These are phyloP conservation scores for Arthrobotrys sphaeroides DNA, from an alignment of 2,329 filamentous ascomycete genomes.

Conservation along the genomic window DNA sequence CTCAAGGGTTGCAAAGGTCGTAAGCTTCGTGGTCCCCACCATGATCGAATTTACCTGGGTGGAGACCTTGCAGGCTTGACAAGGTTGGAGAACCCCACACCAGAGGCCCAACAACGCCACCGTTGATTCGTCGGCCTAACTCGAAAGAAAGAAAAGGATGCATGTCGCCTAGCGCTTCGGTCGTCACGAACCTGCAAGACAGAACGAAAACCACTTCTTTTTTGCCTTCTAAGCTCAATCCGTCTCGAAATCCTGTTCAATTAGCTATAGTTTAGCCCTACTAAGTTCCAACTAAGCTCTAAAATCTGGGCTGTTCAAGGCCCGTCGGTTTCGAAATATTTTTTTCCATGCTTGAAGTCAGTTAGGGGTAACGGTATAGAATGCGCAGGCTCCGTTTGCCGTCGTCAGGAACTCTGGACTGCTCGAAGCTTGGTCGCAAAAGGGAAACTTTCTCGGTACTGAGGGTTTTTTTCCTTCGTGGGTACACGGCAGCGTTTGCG, in stretches of 20 bases:
- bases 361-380: neutral
- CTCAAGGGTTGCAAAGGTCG: conserved; percentile 2
- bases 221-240: conserved; percentile 32
- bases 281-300: conserved; percentile 38
- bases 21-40: neutral
- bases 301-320: neutral
- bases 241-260: conserved; percentile 30
- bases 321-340: neutral
- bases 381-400: neutral
- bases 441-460: neutral
- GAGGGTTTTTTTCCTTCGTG: neutral
- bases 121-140: neutral
- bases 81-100: conserved; percentile 5
- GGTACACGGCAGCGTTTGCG: neutral
- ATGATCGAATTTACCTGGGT: neutral
- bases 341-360: neutral
- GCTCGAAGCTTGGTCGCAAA: neutral
- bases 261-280: conserved; percentile 30
- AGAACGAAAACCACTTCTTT: neutral
- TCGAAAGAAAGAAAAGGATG: conserved; percentile 9
- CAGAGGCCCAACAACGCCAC: conserved; percentile 25
- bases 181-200: conserved; percentile 33
- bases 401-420: neutral
- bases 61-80: conserved; percentile 20
- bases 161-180: conserved; percentile 49